These are phyloP conservation scores for Polychytrium aggregatum DNA, from an alignment of 192 early-diverging fungal species.

Conservation along the genomic window DNA sequence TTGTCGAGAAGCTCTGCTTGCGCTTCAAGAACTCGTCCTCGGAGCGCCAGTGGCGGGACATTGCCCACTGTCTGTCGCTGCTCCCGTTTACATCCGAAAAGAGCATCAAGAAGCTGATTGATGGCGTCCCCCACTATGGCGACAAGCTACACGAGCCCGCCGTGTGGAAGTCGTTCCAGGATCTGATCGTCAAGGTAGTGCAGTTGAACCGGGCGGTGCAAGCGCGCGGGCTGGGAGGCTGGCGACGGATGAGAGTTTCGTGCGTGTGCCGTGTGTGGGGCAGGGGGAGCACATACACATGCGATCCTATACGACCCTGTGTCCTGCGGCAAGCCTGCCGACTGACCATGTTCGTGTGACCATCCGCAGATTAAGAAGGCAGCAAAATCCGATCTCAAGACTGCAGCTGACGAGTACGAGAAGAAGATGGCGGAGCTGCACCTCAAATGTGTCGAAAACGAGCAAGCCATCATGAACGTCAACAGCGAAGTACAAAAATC, in stretches of 20 bases:
- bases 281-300: too few species aligned
- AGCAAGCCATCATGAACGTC: slow-evolving; percentile 22
- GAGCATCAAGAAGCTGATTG: slow-evolving; percentile 73
- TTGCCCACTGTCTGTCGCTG: slow-evolving; percentile 82
- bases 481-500: too few species aligned
- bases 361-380: slow-evolving; percentile 48
- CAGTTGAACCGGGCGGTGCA: background rate
- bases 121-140: slow-evolving; percentile 72
- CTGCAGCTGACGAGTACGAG: slow-evolving; percentile 77
- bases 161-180: slow-evolving; percentile 74
- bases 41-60: slow-evolving; percentile 79
- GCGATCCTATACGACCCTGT: too few species aligned
- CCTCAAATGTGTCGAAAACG: slow-evolving; percentile 55
- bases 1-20: slow-evolving; percentile 92
- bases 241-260: too few species aligned
- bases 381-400: slow-evolving; percentile 70
- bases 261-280: too few species aligned
- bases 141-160: slow-evolving; percentile 82
- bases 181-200: slow-evolving; percentile 74
- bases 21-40: slow-evolving; percentile 78
- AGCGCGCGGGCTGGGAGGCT: too few species aligned
- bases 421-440: slow-evolving; percentile 60
- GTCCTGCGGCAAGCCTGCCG: too few species aligned
- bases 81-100: slow-evolving; percentile 81
- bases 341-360: background rate